Conservation (phyloP, 1,139 yeast genomes). For the Hemisphaericaspora xylofermentans region DNA sequence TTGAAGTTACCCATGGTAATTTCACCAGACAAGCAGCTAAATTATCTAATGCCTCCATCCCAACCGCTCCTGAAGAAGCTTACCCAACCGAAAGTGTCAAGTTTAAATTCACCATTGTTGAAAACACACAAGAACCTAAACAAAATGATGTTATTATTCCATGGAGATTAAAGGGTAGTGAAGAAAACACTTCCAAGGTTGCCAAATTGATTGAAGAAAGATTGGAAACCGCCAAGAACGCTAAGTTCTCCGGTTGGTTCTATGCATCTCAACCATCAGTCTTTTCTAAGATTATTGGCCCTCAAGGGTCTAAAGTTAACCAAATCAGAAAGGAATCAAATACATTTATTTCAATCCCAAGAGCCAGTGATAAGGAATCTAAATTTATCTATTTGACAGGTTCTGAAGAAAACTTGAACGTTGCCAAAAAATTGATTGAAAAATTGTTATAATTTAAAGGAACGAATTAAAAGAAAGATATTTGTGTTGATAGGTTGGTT, state of each 20-base stretch:
- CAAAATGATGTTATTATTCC: constrained; percentile 36
- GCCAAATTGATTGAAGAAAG: constrained; percentile 35
- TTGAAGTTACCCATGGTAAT: constrained; percentile 65
- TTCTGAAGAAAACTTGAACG: constrained; percentile 27
- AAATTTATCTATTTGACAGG: constrained; percentile 34
- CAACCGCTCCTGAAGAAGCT: constrained; percentile 51
- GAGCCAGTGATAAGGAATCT: constrained; percentile 44
- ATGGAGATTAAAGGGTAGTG: constrained; percentile 61
- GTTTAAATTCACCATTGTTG: constrained; percentile 46
- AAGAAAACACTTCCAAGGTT: constrained; percentile 39
- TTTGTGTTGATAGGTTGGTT: no score
- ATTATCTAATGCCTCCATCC: constrained; percentile 44
- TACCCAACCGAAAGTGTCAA: constrained; percentile 33
- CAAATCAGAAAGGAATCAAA: constrained; percentile 59
- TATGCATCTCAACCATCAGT: constrained; percentile 32
- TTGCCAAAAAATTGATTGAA: constrained; percentile 30
- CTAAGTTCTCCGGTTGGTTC: constrained; percentile 39
- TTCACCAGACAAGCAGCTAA: constrained; percentile 49
- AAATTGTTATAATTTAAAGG: constrained; percentile 13
- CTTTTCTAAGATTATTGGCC: constrained; percentile 69
- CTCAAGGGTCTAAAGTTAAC: constrained; percentile 69
- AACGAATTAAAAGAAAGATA: no score
- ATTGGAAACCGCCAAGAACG: constrained; percentile 34
- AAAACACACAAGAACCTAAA: constrained; percentile 27
- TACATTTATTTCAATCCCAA: constrained; percentile 65